Conservation (phyloP, 2,329 filamentous ascomycete genomes). For the Coniochaeta hoffmannii region DNA sequence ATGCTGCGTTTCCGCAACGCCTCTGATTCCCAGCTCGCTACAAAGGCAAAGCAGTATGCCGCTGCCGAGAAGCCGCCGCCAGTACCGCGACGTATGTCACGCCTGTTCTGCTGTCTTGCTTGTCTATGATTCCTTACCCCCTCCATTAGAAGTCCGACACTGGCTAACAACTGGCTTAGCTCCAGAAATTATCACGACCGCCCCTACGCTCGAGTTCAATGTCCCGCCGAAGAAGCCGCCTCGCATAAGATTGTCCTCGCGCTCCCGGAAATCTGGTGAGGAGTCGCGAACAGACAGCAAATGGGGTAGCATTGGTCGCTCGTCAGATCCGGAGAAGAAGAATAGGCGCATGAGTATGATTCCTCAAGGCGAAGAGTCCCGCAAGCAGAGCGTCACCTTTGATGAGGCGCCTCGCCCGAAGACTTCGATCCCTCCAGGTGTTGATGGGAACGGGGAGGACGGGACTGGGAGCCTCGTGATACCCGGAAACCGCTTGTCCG, state of each 20-base stretch:
- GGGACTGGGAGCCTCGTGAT: slow-evolving; percentile 54
- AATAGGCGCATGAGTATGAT: slow-evolving; percentile 33
- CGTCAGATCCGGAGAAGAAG: slow-evolving; percentile 24
- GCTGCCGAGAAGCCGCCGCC: slow-evolving; percentile 47
- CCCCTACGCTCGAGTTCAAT: slow-evolving; percentile 64
- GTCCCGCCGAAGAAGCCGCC: slow-evolving; percentile 46
- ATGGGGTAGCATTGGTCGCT: slow-evolving; percentile 6
- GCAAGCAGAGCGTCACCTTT: slow-evolving; percentile 44
- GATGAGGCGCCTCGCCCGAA: slow-evolving; percentile 51
- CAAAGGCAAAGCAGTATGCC: slow-evolving; percentile 61
- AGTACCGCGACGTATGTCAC: slow-evolving; percentile 47
- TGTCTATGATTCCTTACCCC: background rate
- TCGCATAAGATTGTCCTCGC: slow-evolving; percentile 45
- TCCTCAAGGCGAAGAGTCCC: slow-evolving; percentile 26
- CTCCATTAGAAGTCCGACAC: background rate
- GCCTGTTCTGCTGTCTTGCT: slow-evolving; percentile 7
- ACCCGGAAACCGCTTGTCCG: slow-evolving; percentile 61
- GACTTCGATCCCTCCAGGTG: slow-evolving; percentile 28
- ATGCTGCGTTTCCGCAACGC: slow-evolving; percentile 84
- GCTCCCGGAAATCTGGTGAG: slow-evolving; percentile 46
- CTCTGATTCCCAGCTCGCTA: slow-evolving; percentile 82
- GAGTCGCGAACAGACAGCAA: slow-evolving; percentile 30
- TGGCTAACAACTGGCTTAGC: slow-evolving; percentile 30
- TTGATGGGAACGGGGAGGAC: slow-evolving; percentile 49
- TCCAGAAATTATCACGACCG: slow-evolving; percentile 81